A percentile compares a stretch with the other conserved stretches of the same genome.
Conservation (phyloP, 257 asterid species). For the Nicotiana obtusifolia region DNA sequence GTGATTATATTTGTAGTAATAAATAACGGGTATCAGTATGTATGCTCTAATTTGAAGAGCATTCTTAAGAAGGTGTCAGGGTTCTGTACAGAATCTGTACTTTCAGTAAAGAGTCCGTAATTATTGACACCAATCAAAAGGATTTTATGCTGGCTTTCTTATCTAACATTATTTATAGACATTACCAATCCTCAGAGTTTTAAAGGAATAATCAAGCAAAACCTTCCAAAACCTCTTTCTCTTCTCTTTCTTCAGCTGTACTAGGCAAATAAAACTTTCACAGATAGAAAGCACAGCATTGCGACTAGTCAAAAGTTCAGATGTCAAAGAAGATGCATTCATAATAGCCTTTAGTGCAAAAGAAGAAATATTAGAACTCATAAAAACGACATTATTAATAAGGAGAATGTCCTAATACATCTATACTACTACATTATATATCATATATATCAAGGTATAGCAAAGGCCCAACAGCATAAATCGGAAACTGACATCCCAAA, state of each 20-base stretch:
- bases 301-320: neutral
- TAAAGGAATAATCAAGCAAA: neutral
- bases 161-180: neutral
- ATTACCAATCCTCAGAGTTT: neutral
- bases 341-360: neutral
- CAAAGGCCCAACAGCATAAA: neutral
- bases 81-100: neutral
- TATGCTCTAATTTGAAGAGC: neutral
- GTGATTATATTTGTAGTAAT: neutral
- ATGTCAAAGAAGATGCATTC: neutral
- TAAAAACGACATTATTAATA: neutral
- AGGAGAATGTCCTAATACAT: neutral
- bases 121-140: neutral
- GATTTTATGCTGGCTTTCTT: neutral
- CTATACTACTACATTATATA: neutral
- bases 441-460: neutral
- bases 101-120: neutral
- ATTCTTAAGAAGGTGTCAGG: neutral
- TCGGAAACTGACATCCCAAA: neutral
- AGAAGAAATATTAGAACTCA: neutral
- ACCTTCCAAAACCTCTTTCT: neutral
- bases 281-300: neutral
- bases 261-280: neutral
- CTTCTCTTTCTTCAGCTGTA: neutral
- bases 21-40: neutral